phyloP scores from a whole-genome alignment of 345 rosid species.

The Camelina sativa region DNA sequence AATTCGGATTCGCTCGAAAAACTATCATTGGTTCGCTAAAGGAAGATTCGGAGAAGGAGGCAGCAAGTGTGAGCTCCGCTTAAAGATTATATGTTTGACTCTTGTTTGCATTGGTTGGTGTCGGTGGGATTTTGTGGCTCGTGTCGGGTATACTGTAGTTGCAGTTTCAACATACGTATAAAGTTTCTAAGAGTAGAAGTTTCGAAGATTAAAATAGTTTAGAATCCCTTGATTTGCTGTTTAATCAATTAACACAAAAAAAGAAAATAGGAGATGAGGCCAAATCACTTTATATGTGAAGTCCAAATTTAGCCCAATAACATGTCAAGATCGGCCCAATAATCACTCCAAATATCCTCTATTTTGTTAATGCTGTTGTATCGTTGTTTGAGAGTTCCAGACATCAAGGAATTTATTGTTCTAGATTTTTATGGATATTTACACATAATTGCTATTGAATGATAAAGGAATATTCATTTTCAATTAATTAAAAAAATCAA shows the following conservation, averaged over 20 bases:
- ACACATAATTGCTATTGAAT: no score
- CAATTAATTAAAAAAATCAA: no score
- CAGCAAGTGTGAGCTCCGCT: slow-evolving; percentile 1
- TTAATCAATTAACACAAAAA: background rate
- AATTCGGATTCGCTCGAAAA: background rate
- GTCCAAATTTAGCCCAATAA: slow-evolving; percentile 25
- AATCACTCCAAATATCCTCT: background rate
- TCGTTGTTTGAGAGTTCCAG: no score
- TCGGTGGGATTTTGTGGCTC: background rate
- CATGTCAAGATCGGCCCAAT: slow-evolving; percentile 9
- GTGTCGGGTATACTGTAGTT: background rate
- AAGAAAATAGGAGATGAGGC: background rate
- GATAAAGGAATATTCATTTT: no score
- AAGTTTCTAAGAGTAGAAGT: background rate
- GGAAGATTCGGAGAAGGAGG: background rate
- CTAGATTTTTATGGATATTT: no score
- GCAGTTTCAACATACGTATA: background rate
- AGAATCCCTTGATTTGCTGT: background rate
- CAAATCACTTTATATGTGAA: background rate
- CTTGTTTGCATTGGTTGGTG: background rate
- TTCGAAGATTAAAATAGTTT: background rate
- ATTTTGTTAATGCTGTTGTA: no score
- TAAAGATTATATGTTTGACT: background rate
- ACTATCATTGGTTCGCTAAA: background rate
- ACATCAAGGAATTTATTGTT: no score